These are phyloP conservation scores for Zymoseptoria pseudotritici DNA, from an alignment of 2,329 filamentous ascomycete species.

Conservation along the genomic window DNA sequence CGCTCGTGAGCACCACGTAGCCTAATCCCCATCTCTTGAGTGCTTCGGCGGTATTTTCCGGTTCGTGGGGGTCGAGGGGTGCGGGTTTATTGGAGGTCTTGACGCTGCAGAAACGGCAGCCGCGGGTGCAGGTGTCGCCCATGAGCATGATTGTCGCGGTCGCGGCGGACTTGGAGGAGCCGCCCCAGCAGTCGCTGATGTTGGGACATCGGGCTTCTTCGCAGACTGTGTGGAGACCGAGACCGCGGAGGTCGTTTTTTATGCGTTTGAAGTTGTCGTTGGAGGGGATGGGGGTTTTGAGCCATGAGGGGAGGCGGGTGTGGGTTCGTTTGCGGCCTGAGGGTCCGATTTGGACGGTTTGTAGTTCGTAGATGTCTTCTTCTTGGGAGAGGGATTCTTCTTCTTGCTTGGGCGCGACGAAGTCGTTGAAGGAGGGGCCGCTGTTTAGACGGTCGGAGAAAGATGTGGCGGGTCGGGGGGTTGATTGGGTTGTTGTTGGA, in stretches of 20 bases:
- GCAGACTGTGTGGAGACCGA: conserved; percentile 91
- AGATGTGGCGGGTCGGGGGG: conserved; percentile 40
- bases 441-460: conserved; percentile 58
- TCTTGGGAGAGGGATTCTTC: conserved; percentile 35
- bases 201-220: conserved; percentile 97
- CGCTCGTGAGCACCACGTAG: conserved; percentile 88
- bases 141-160: conserved; percentile 99
- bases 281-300: conserved; percentile 89
- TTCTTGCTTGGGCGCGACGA: conserved; percentile 38
- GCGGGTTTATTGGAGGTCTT: conserved; percentile 74
- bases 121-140: conserved; percentile 95
- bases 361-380: conserved; percentile 55
- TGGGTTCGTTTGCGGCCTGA: conserved; percentile 57
- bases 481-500: conserved; percentile 25
- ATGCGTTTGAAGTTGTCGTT: conserved; percentile 88
- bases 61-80: conserved; percentile 89
- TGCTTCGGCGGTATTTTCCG: conserved; percentile 92
- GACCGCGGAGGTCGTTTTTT: conserved; percentile 81
- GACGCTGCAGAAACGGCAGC: conserved; percentile 93
- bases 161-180: conserved; percentile 75
- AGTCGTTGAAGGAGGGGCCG: conserved; percentile 58
- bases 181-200: conserved; percentile 97
- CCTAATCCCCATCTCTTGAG: conserved; percentile 87
- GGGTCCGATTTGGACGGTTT: conserved; percentile 54
- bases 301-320: conserved; percentile 78